phyloP scores from a whole-genome alignment of 2,329 filamentous ascomycete genomes.

The Setomelanomma holmii region DNA sequence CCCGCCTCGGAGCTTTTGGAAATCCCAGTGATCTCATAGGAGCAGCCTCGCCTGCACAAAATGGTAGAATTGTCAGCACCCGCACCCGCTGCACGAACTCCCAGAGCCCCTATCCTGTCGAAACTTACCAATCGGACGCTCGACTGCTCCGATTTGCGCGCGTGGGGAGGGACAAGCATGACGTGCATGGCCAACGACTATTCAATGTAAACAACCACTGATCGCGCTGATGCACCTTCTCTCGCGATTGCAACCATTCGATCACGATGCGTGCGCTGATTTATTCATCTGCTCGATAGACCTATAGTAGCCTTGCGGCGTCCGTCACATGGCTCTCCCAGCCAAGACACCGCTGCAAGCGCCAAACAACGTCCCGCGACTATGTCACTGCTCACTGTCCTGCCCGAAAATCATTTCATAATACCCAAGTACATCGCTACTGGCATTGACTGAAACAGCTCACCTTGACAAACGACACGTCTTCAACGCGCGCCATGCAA shows the following conservation, averaged over 20 bases:
- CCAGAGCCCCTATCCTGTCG: neutral
- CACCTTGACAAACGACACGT: conserved; percentile 14
- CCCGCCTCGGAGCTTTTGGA: conserved; percentile 18
- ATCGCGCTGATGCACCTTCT: conserved; percentile 1
- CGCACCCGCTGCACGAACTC: neutral
- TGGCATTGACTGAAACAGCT: conserved; percentile 18
- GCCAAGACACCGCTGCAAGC: conserved; percentile 40
- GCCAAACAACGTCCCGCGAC: conserved; percentile 26
- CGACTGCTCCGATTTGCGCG: conserved; percentile 5
- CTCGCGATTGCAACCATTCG: conserved; percentile 7
- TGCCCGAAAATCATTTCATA: conserved; percentile 13
- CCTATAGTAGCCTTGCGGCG: conserved; percentile 21
- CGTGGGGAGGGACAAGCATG: conserved; percentile 13
- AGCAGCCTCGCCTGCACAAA: conserved; percentile 6
- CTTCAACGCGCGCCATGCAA: conserved; percentile 38
- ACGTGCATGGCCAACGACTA: conserved; percentile 16
- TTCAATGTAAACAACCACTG: conserved; percentile 10
- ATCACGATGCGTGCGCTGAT: conserved; percentile 19
- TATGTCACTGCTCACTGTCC: conserved; percentile 30
- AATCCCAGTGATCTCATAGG: conserved; percentile 18
- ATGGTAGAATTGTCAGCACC: too few relatives aligned
- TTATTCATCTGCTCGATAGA: conserved; percentile 11
- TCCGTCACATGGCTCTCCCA: conserved; percentile 36
- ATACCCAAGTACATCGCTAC: conserved; percentile 4
- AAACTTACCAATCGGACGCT: conserved; percentile 14